These are phyloP conservation scores for Pseudocercospora fuligena DNA, from an alignment of 2,329 filamentous ascomycete species.

Conservation along the genomic window DNA sequence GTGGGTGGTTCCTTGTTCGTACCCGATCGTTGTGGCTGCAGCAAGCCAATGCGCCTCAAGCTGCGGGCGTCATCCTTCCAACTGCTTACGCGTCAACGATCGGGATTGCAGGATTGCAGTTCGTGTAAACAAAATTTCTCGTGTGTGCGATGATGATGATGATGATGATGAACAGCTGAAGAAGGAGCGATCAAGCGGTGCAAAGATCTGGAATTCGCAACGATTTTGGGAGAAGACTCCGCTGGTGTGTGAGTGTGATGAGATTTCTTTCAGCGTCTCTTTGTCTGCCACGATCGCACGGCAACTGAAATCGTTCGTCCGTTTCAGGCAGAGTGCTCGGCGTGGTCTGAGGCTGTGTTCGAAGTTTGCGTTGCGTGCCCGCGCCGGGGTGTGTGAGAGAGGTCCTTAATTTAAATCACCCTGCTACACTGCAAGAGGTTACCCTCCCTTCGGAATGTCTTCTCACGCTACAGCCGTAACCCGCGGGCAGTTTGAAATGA, in stretches of 20 bases:
- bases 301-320: neutral
- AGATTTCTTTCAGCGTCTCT: neutral
- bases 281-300: neutral
- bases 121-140: neutral
- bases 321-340: slow-evolving; percentile 2
- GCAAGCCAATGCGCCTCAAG: neutral
- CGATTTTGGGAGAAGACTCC: too few species aligned
- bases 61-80: slow-evolving; percentile 8
- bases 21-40: neutral
- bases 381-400: neutral
- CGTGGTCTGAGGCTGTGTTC: slow-evolving; percentile 4
- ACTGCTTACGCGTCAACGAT: slow-evolving; percentile 10
- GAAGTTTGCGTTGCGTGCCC: neutral
- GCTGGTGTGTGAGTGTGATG: neutral
- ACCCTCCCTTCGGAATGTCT: neutral
- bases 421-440: neutral
- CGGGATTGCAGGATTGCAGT: neutral
- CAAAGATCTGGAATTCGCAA: too few species aligned
- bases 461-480: neutral
- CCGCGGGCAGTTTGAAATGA: neutral
- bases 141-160: neutral
- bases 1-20: neutral
- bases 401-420: slow-evolving; percentile 2
- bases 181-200: neutral
- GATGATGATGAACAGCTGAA: neutral